Base-by-base conservation (phyloP, 2,329 filamentous ascomycete species). In the Fusarium equiseti region DNA sequence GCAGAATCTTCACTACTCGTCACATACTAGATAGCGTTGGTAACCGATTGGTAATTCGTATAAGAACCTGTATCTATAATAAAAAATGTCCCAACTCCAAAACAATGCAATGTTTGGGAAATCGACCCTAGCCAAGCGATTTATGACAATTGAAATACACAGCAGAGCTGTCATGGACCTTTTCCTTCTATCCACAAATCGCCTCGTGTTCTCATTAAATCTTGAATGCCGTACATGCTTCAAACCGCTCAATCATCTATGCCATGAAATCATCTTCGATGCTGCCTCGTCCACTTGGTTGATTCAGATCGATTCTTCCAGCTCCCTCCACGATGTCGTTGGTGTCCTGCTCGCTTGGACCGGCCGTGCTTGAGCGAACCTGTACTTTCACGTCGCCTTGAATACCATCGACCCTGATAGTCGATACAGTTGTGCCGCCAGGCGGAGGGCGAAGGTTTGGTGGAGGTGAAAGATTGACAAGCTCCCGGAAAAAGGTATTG, bases 401-500 rank as follows among this genome's bases (percentile, higher is more conserved):
- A 12, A 89, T 83, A 49, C 87, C 87, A 60, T 89, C 87, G 24
- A 89, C 82, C 32, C 85, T 80, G 3, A 89, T 80, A 32, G 81
- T 84, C 44, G 82, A 83, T 22, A 82, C 79, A 3, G 78, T 79
- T 9, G 77, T 77, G 11, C 78, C 78, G 6, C 77, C 78, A 1
- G 79, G 76, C 0, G 77, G 75, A n/a, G 77, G 79, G 31, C 77
- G 77, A 44, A 81, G 72, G 42, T 80, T 81, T 7, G 82, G 82
- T 48, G 77, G 78, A 13, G 83, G 82, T 5, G 80, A 79, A 65
- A 83, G 76, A 70, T 80, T 82, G 42, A 88, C 85, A 9, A 93
- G 85, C 53, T 90, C 88, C 58, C 90, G 86, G 55, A 95, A 89
- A 73, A 92, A 91, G 32, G 88, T 86, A 68, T 92, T 91, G 18